A percentile compares a stretch with the other conserved stretches of the same genome.
phyloP scores from a whole-genome alignment of 352 stramenopile species.

The Pythium scleroteichum region DNA sequence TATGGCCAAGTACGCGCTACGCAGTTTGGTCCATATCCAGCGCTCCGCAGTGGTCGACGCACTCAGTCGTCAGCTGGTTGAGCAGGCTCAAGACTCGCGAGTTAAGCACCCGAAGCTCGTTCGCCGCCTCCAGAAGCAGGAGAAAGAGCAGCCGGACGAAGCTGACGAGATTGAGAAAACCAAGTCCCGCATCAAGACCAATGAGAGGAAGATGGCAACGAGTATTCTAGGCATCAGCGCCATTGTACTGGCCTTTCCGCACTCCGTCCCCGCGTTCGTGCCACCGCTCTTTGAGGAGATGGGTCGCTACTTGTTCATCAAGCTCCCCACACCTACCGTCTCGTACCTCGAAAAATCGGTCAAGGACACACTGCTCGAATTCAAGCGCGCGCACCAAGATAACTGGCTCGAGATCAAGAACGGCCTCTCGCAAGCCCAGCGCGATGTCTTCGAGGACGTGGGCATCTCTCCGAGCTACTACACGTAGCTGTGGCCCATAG shows the following conservation, averaged over 20 bases:
- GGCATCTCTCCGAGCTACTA: constrained; percentile 81
- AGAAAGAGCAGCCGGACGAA: constrained; percentile 36
- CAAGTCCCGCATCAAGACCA: constrained; percentile 39
- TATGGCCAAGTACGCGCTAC: constrained; percentile 76
- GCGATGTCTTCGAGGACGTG: constrained; percentile 77
- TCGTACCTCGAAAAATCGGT: constrained; percentile 73
- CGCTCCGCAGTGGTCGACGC: constrained; percentile 33
- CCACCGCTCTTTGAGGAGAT: constrained; percentile 75
- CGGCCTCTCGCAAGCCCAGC: constrained; percentile 56
- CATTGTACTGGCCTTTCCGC: constrained; percentile 74
- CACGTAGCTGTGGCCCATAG: constrained; percentile 27
- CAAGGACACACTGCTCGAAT: constrained; percentile 81
- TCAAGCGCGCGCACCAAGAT: constrained; percentile 84
- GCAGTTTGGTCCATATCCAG: constrained; percentile 65
- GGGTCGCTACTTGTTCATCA: constrained; percentile 68
- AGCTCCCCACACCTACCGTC: constrained; percentile 49
- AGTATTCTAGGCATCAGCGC: constrained; percentile 72
- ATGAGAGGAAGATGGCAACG: constrained; percentile 56
- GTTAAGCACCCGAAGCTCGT: constrained; percentile 60
- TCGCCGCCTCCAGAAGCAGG: constrained; percentile 50
- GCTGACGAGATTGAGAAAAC: constrained; percentile 33
- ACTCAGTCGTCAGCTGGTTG: constrained; percentile 41
- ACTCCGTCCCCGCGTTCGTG: constrained; percentile 68
- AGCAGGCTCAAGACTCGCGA: constrained; percentile 42
- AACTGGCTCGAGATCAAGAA: constrained; percentile 79